Base-by-base conservation (phyloP, 164 flowering plant genomes). In the Aristolochia contorta region DNA sequence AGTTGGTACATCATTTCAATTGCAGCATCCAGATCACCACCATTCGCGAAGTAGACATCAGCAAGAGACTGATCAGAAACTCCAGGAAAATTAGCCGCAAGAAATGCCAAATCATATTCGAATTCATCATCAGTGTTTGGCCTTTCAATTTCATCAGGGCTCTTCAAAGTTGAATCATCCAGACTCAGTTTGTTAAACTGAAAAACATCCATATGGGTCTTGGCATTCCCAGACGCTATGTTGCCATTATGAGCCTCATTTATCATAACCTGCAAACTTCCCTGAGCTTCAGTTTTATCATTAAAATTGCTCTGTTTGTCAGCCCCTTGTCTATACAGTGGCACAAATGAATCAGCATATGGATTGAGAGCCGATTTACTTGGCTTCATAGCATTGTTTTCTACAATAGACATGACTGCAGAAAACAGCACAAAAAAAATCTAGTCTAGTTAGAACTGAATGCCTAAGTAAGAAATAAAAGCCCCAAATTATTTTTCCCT, bases 321-420 rank as follows among this genome's bases (percentile, higher is more conserved):
- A 30, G 52, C n/a, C 15, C 24, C 47, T 51, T 43, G 76, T 60
- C 62, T 75, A 1, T 74, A 66, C 19, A 75, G 63, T 4, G 85
- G 85, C 53, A 77, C 54, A 47, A 75, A 79, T 43, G 79, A 64
- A 48, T 72, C 77, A 37, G 85, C 85, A 62, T 66, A 62, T 2
- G 76, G 76, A 62, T 73, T 73, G 55, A 73, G 61, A 22, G 54
- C 51, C 33, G 72, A 66, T 33, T 27, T 66, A 46, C 61, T 61
- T n/a, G 70, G 48, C 55, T 61, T 69, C 76, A 69, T 16, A 2
- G 16, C 12, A 16, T 20, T 32, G 27, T 20, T 53, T 4, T 53
- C 56, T 22, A 22, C 16, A 0, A 16, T 16, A 53, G 56, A 53
- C 30, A 22, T 53, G n/a, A 49, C 43, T 37, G 43, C 43, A 37